Base-by-base conservation (phyloP, 2,329 filamentous ascomycete genomes). In the Apiospora aurea region DNA sequence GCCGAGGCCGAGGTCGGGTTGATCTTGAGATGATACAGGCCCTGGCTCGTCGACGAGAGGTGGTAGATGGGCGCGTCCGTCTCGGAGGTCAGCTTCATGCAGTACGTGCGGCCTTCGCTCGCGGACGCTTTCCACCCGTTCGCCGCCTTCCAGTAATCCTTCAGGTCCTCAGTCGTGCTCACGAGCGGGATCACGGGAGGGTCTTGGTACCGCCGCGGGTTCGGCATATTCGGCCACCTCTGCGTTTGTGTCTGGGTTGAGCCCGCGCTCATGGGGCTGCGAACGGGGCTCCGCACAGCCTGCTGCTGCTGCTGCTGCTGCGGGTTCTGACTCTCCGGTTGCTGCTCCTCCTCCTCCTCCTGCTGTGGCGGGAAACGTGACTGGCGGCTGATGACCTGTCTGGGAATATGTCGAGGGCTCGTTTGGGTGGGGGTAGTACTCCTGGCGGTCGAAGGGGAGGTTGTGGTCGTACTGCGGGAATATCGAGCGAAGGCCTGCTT, bases 381-480 rank as follows among this genome's bases (percentile, higher is more conserved):
- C 46, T 89, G 88, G 70, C 91, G 85, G 80, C 90, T 93, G 78
- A 93, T 91, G 72, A 91, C 87, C 21, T 88, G 87, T 47, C 86
- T 85, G 6, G 91, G 91, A 68, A 94, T 88, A 44, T 89, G 86
- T 1, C 88, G 88, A 16, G 92, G 91, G 73, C 88, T 90, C 71
- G 87, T 82, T 78, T 92, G 89, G 0, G 89, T 91, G 2, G 93
- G 93, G 92, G 68, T 88, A 92, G 81, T 95, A 95, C 67, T 89
- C 82, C 78, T 95, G 93, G 72, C 90, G 88, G 71, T 90, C 86
- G 3, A 94, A 86, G 6, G 92, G 85, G 34, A 94, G 79, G 1
- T 87, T 87, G 3, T 90, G 91, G 77, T 95, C 91, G 78, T 94
- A 95, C 43, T 88, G 87, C 10, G 93, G 93, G 76, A 95, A 95